Conservation (phyloP, 2,329 filamentous ascomycete species). For the Xylariaceae sp. region DNA sequence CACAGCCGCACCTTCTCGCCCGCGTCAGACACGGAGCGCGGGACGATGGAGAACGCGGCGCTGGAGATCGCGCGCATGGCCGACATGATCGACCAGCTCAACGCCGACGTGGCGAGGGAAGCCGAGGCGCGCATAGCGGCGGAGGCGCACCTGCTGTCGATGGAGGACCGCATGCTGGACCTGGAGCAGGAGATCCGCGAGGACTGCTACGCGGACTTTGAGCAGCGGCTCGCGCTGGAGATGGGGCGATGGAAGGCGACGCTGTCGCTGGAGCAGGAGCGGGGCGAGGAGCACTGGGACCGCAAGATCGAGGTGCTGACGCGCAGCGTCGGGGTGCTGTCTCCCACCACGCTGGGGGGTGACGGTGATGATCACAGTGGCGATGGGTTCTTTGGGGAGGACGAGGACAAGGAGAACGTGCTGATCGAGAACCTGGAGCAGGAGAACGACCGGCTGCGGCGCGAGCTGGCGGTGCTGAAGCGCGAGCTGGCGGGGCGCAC, state of each 20-base stretch:
- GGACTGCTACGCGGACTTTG: conserved; percentile 84
- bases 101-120: conserved; percentile 66
- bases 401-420: conserved; percentile 58
- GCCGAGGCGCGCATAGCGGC: conserved; percentile 64
- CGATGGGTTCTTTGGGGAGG: conserved; percentile 46
- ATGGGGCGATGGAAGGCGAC: conserved; percentile 76
- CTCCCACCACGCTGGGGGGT: conserved; percentile 35
- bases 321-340: conserved; percentile 45
- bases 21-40: conserved; percentile 47
- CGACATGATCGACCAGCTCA: conserved; percentile 72
- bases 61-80: conserved; percentile 76
- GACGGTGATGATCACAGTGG: conserved; percentile 44
- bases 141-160: conserved; percentile 67
- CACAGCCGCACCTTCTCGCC: conserved; percentile 29
- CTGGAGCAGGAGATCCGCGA: conserved; percentile 83
- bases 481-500: conserved; percentile 62
- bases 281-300: conserved; percentile 80
- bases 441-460: conserved; percentile 66
- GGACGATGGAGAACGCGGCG: conserved; percentile 78
- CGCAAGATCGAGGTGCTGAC: conserved; percentile 76
- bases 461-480: conserved; percentile 60
- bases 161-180: conserved; percentile 60
- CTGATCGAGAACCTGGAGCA: conserved; percentile 61
- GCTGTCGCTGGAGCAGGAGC: conserved; percentile 73
- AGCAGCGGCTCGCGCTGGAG: conserved; percentile 69